Percentiles rank a stretch among this genome's conserved stretches.
Evolutionary conservation across 306 rosid genomes (phyloP).

Genomic region (peach (Prunus persica)): Prunus_persica_NCBIv2 NC_034011.1:26577001-26577500

Average conservation of each 20-base stretch:
- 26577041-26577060: constrained; percentile 74
- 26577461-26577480: constrained; percentile 51
- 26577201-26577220: constrained; percentile 35
- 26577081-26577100: constrained; percentile 74
- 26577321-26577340: constrained; percentile 66
- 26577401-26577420: constrained; percentile 1
- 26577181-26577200: constrained; percentile 61
- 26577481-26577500: constrained; percentile 40
- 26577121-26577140: constrained; percentile 76
- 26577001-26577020: constrained; percentile 80
- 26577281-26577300: constrained; percentile 65
- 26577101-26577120: constrained; percentile 74
- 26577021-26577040: constrained; percentile 89
- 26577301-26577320: constrained; percentile 61
- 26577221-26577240: constrained; percentile 44
- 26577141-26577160: constrained; percentile 67
- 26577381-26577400: too few relatives aligned
- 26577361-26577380: too few relatives aligned
- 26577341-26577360: constrained; percentile 31
- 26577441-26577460: constrained; percentile 64
- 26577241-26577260: constrained; percentile 72
- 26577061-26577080: constrained; percentile 80
- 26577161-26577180: constrained; percentile 76
- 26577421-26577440: constrained; percentile 47
- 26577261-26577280: constrained; percentile 67